A percentile compares a stretch with the other conserved stretches of the same genome.
These are phyloP conservation scores for Physcomitrium patens DNA, from an alignment of 225 moss, liverwort and hornwort species.

Conservation along the genomic window DNA sequence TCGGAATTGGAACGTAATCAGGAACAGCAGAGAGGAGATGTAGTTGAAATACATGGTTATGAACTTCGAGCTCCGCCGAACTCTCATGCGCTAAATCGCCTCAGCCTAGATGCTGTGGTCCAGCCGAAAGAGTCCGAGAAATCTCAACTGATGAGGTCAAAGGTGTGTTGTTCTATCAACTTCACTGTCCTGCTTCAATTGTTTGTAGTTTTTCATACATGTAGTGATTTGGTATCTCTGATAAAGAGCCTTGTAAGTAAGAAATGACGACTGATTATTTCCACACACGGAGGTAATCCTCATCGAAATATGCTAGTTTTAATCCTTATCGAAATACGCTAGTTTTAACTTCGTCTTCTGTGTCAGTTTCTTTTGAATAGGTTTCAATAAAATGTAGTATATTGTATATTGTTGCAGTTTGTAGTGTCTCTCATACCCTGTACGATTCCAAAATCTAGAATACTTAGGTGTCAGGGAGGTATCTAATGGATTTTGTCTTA, in stretches of 20 bases:
- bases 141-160: slow-evolving; percentile 35
- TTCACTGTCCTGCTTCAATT: background rate
- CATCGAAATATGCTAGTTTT: background rate
- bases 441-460: background rate
- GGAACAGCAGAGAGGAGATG: slow-evolving; percentile 29
- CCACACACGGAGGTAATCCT: background rate
- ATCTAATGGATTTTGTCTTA: background rate
- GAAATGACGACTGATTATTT: background rate
- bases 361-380: background rate
- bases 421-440: background rate
- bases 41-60: slow-evolving; percentile 37
- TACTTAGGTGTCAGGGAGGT: background rate
- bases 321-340: background rate
- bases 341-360: background rate
- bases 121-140: slow-evolving; percentile 26
- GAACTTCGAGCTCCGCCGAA: slow-evolving; percentile 42
- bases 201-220: background rate
- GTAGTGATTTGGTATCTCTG: background rate
- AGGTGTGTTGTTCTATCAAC: slow-evolving; percentile 28
- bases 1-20: slow-evolving; percentile 9
- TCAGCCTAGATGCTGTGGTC: slow-evolving; percentile 35
- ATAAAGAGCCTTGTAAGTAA: background rate
- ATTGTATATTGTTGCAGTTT: background rate
- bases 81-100: slow-evolving; percentile 36
- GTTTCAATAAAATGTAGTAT: too few species aligned